Evolutionary conservation across 2,329 filamentous ascomycete genomes (phyloP), one percentile per base, ranked within the genome.

Genomic region (Xylaria digitata): DNA sequence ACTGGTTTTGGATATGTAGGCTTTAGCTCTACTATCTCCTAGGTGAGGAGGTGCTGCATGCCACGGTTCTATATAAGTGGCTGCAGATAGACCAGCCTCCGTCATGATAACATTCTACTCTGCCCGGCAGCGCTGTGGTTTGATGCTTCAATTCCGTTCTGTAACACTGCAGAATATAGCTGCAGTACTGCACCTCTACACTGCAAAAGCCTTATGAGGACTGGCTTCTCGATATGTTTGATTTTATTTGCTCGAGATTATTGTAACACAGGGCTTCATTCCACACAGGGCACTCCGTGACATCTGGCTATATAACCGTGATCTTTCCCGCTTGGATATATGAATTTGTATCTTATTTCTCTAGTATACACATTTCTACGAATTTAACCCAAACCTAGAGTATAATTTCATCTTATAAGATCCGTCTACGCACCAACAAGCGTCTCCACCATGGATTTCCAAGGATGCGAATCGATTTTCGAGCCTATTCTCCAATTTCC

Each of bases 401-500:
- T 7, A 7, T 43, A n/a, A 43, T n/a, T n/a, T 6, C 15, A n/a
- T 43, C 17, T n/a, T n/a, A 7, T 15, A 43, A 43, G 40, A 43
- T 6, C 7, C 40, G 15, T n/a, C 7, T 34, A 13, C 21, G 9
- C 1, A 21, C n/a, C n/a, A 21, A 21, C 43, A 9, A 21, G n/a
- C 2, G 19, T 45, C n/a, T 46, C 6, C 6, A 7, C 6, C 7
- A 46, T 46, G 43, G 43, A 7, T 2, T 46, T 46, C 43, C 43
- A 46, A 11, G 43, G 43, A 11, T 46, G 43, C 19, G 43, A 46
- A 21, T 46, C 43, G 1, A 46, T 46, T 46, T 46, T 46, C n/a
- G 43, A 46, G 21, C 43, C 43, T 21, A 46, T 46, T 21, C 43
- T 46, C n/a, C n/a, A 19, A 21, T 46, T 46, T 46, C 43, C 43